Base-by-base conservation (phyloP, 129 eudicot genomes). In the Solidago caesia region DNA sequence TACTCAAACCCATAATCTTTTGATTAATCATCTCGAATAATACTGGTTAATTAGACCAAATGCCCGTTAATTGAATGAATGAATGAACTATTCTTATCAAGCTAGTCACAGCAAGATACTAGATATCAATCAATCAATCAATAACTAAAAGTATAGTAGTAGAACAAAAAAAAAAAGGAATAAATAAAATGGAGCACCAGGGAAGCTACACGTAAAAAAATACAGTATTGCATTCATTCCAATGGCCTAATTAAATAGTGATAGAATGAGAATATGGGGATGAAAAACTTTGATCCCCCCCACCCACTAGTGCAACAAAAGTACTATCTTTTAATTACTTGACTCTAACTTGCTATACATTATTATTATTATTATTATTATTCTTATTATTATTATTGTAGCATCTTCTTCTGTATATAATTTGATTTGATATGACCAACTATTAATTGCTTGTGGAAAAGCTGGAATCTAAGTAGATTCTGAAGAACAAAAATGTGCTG, bases 201-300 rank as follows among this genome's bases (percentile, higher is more conserved):
- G 61, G 67, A 45, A 73, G 77, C 66, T 72, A 72, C 57, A 46
- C 66, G 51, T 72, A 52, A 72, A 48, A 48, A 46, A 68, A 25
- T 14, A 67, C 4, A 41, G n/a, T 21, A 21, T 21, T 21, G 21
- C 21, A 21, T 21, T 21, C 9, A 13, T 33, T 72, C 69, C 57
- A 59, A 44, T 46, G 67, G 67, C 77, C 47, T 12, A 21, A 21
- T 21, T 21, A 60, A 13, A 61, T n/a, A 12, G 77, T 0, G 25
- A 56, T 42, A 13, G 68, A 47, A 68, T 48, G 59, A 48, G 73
- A 68, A 68, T 43, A 68, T 68, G 44, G 25, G 39, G 15, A 59
- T 59, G 8, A 21, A 59, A 10, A 59, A 6, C 11, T 7, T 7
- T 64, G 29, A 33, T 33, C 29, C 49, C 1, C 29, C 47, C 29